Conservation (phyloP, 192 early-diverging fungal genomes). For the Linnemannia hyalina region DNA sequence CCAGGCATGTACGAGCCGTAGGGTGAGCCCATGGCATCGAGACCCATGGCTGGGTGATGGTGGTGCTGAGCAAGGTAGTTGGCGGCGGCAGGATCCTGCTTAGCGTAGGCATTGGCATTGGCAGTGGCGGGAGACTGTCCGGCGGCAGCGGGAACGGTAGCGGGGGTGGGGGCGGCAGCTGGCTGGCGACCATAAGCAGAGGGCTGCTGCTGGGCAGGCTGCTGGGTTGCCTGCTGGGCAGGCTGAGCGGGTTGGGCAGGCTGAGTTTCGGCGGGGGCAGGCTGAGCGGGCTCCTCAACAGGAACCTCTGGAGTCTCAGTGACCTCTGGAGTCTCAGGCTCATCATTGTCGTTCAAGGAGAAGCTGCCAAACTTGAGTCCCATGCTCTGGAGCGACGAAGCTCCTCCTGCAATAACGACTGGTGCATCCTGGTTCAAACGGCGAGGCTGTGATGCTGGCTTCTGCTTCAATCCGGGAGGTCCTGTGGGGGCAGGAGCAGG, state of each 20-base stretch:
- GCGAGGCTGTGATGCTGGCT: slow-evolving; percentile 64
- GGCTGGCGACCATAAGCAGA: slow-evolving; percentile 26
- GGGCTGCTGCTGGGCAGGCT: slow-evolving; percentile 46
- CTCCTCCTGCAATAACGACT: slow-evolving; percentile 86
- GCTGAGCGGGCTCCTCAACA: slow-evolving; percentile 18
- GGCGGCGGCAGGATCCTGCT: slow-evolving; percentile 52
- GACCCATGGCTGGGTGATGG: slow-evolving; percentile 60
- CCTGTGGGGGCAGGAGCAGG: slow-evolving; percentile 31
- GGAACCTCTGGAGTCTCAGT: slow-evolving; percentile 8
- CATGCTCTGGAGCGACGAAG: slow-evolving; percentile 71
- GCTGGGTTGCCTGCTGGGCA: slow-evolving; percentile 33
- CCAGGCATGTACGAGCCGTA: slow-evolving; percentile 66
- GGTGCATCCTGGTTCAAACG: slow-evolving; percentile 91
- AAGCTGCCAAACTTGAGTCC: slow-evolving; percentile 89
- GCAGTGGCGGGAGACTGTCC: slow-evolving; percentile 9
- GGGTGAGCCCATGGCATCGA: slow-evolving; percentile 63
- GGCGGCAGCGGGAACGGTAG: slow-evolving; percentile 17
- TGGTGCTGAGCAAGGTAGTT: slow-evolving; percentile 68
- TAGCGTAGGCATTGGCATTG: slow-evolving; percentile 32
- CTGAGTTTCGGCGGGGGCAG: slow-evolving; percentile 18
- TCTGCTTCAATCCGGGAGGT: slow-evolving; percentile 62
- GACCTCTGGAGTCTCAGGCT: slow-evolving; percentile 20
- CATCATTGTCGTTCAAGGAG: slow-evolving; percentile 68
- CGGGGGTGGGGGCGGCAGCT: slow-evolving; percentile 1
- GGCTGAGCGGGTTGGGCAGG: slow-evolving; percentile 20